Conservation (phyloP, 1,139 yeast genomes). For the Hyphopichia khmerensis region DNA sequence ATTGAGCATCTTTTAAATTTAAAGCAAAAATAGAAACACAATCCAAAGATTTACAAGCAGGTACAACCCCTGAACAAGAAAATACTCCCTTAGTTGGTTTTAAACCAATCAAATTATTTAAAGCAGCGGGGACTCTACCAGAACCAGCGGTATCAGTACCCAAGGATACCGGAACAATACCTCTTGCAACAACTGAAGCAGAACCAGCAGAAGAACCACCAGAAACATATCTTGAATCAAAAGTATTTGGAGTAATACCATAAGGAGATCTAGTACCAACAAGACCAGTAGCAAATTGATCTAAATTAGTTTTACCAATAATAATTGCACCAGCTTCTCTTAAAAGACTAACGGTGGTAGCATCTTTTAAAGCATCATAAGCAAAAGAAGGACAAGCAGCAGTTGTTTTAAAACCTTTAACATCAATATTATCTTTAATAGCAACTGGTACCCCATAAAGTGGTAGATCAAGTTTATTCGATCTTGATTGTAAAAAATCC, state of each 20-base stretch:
- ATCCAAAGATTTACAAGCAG: constrained; percentile 95
- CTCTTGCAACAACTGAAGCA: constrained; percentile 84
- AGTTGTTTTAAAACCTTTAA: constrained; percentile 75
- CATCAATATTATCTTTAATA: constrained; percentile 92
- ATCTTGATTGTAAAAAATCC: constrained; percentile 65
- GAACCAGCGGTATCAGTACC: constrained; percentile 99
- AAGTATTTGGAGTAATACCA: constrained; percentile 81
- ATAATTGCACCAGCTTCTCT: constrained; percentile 86
- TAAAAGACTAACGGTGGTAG: constrained; percentile 68
- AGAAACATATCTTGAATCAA: constrained; percentile 71
- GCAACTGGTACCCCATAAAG: constrained; percentile 94
- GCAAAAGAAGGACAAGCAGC: constrained; percentile 91
- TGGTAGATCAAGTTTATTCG: constrained; percentile 52
- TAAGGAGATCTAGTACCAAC: constrained; percentile 95
- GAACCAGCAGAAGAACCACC: constrained; percentile 99
- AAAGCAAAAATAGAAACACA: constrained; percentile 85
- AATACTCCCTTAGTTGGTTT: constrained; percentile 90
- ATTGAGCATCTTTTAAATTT: constrained; percentile 79
- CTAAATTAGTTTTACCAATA: constrained; percentile 89
- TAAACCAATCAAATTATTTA: constrained; percentile 85
- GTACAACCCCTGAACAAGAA: constrained; percentile 86
- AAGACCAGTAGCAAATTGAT: constrained; percentile 95
- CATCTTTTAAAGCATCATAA: constrained; percentile 66
- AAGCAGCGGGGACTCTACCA: constrained; percentile 96
- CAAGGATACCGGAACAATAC: constrained; percentile 80